Evolutionary conservation across 352 stramenopile species (phyloP).

Genomic region (Globisporangium polare): DNA sequence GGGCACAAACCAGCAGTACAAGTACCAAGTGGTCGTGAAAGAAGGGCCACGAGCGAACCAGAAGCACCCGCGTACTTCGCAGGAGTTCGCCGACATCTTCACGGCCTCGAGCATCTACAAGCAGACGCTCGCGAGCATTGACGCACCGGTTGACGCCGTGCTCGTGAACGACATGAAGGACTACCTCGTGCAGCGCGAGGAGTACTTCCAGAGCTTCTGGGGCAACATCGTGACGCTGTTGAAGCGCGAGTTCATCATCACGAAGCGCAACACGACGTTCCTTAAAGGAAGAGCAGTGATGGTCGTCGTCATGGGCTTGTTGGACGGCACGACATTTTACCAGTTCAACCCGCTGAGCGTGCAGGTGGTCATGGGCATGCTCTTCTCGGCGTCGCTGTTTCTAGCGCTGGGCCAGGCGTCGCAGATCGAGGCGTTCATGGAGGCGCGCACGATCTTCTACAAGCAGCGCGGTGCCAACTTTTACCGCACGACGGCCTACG

Average conservation of each 20-base stretch:
- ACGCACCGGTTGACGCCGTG: slow-evolving; percentile 4
- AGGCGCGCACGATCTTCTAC: slow-evolving; percentile 23
- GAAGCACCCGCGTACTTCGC: slow-evolving; percentile 5
- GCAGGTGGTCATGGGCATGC: slow-evolving; percentile 33
- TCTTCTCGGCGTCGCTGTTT: slow-evolving; percentile 66
- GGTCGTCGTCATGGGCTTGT: slow-evolving; percentile 21
- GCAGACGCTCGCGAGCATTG: slow-evolving; percentile 6
- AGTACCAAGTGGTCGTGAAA: slow-evolving; percentile 15
- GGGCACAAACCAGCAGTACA: slow-evolving; percentile 19
- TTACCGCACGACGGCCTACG: slow-evolving; percentile 54
- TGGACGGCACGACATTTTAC: slow-evolving; percentile 22
- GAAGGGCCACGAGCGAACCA: slow-evolving; percentile 59
- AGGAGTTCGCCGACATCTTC: slow-evolving; percentile 22
- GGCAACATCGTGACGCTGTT: slow-evolving; percentile 8
- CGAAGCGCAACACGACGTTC: slow-evolving; percentile 17
- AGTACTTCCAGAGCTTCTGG: slow-evolving; percentile 12
- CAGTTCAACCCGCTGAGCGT: slow-evolving; percentile 18
- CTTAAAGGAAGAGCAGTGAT: slow-evolving; percentile 18
- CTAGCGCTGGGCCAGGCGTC: slow-evolving; percentile 45
- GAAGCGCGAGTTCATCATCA: slow-evolving; percentile 19
- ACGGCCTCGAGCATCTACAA: slow-evolving; percentile 17
- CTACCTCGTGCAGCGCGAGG: slow-evolving; percentile 51
- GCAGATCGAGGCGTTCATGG: slow-evolving; percentile 43
- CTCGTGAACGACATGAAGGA: slow-evolving; percentile 40
- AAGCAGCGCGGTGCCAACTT: slow-evolving; percentile 40